A percentile compares a stretch with the other conserved stretches of the same genome.
Conservation (phyloP, 768 basidiomycete species). For the Leccinum incarnatum region DNA sequence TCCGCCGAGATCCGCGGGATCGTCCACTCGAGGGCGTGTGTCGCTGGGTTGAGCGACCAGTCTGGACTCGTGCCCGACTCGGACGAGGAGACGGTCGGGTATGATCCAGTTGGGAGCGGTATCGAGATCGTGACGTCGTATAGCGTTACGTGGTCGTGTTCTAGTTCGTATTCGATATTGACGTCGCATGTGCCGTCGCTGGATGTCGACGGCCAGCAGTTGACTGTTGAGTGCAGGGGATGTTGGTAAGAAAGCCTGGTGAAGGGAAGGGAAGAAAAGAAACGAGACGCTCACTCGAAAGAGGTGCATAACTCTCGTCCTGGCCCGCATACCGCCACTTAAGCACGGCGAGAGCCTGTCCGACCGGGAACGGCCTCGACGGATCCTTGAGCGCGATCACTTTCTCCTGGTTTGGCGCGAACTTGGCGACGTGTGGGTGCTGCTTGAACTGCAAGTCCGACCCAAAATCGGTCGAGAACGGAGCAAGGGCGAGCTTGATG, state of each 20-base stretch:
- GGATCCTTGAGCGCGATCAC: constrained; percentile 84
- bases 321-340: constrained; percentile 92
- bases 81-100: constrained; percentile 61
- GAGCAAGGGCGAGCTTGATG: constrained; percentile 63
- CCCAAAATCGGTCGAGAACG: constrained; percentile 56
- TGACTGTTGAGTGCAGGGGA: constrained; percentile 46
- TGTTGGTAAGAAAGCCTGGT: too few relatives aligned
- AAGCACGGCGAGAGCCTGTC: constrained; percentile 81
- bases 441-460: constrained; percentile 91
- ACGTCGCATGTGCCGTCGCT: constrained; percentile 93
- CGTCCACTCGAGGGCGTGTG: constrained; percentile 62
- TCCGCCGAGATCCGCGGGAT: too few relatives aligned
- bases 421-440: constrained; percentile 92
- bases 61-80: constrained; percentile 55
- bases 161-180: constrained; percentile 96
- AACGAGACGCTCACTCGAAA: constrained; percentile 66
- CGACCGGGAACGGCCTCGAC: constrained; percentile 80
- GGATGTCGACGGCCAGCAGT: constrained; percentile 94
- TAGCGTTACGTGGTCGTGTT: constrained; percentile 74
- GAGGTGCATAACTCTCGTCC: constrained; percentile 88
- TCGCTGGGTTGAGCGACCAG: constrained; percentile 79
- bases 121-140: constrained; percentile 89
- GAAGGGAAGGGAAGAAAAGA: background rate
- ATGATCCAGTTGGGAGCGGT: constrained; percentile 65
- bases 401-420: constrained; percentile 62